Conservation (phyloP, 1,284 basidiomycete species). For the Hortiboletus rubellus region DNA sequence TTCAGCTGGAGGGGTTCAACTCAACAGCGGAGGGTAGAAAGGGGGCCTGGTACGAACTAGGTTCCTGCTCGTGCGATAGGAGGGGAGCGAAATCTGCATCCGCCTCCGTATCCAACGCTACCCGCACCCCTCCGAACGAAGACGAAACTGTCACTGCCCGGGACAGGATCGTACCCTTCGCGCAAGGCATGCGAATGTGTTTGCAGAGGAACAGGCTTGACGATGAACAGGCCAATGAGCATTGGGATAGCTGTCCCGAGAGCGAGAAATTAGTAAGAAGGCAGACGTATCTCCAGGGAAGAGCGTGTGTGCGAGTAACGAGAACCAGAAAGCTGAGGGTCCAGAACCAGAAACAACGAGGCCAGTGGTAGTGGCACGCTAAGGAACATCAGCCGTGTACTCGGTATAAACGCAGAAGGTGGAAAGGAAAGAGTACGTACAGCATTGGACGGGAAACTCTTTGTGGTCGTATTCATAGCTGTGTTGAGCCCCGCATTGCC, state of each 20-base stretch:
- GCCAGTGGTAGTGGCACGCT: constrained; percentile 73
- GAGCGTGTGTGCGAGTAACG: constrained; percentile 59
- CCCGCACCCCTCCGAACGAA: constrained; percentile 32
- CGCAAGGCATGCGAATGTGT: constrained; percentile 6
- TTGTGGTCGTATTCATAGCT: constrained; percentile 65
- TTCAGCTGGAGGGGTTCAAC: constrained; percentile 11
- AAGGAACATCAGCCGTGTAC: neutral
- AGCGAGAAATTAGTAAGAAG: constrained; percentile 68
- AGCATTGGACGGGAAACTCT: constrained; percentile 55
- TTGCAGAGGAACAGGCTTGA: constrained; percentile 58
- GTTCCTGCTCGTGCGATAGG: constrained; percentile 13
- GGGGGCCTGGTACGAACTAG: constrained; percentile 6
- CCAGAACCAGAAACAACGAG: constrained; percentile 83
- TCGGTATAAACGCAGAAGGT: neutral
- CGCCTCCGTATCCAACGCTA: constrained; percentile 29
- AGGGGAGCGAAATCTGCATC: constrained; percentile 23
- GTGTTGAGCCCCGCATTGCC: constrained; percentile 58
- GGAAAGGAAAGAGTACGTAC: constrained; percentile 36
- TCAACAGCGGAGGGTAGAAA: constrained; percentile 14
- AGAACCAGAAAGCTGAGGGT: constrained; percentile 80
- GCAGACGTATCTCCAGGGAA: constrained; percentile 73
- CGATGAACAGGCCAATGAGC: constrained; percentile 62
- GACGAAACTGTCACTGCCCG: constrained; percentile 12
- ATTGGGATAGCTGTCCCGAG: constrained; percentile 71
- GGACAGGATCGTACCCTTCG: constrained; percentile 17